Evolutionary conservation across 2,329 filamentous ascomycete species (phyloP), one percentile per base, ranked within the genome.

Genomic region (Pseudogymnoascus sp.): DNA sequence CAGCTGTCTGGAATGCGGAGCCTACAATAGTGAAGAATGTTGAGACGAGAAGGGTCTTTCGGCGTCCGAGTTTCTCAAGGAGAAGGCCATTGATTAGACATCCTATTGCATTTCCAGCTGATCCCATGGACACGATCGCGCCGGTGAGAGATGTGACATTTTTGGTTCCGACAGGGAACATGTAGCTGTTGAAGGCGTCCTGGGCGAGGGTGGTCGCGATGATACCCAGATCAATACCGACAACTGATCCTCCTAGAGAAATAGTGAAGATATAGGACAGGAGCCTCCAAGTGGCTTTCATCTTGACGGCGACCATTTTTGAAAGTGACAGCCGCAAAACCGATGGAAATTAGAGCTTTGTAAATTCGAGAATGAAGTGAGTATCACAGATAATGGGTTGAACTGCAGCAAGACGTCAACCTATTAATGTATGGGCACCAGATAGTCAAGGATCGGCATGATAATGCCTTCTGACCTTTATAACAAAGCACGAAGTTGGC

Each of bases 1-100:
- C 64, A 1, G 63, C 69, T 2, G 62, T 62, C 26, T 69, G 66
- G 5, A 69, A 65, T 12, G 65, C 59, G 1, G 65, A 59, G 1
- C 67, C 66, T 1, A 68, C 49, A n/a, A 66, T 67, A 12, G 66
- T 66, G n/a, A 66, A 63, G 10, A 65, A 55, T 2, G 49, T 55
- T 12, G 49, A 55, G 16, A 55, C 49, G 5, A 55, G 49, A 19
- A 55, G 49, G 4, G 49, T 55, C 10, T 33, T 55, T 33, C 49
- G 26, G n/a, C 49, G 49, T 19, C 49, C 49, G 4, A 55, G n/a
- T 14, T 19, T 55, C 29, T 55, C 49, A n/a, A 55, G 49, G n/a
- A 55, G 49, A 33, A 55, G 49, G n/a, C 49, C 49, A 33, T 55
- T 55, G 4, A 55, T 10, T 3, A 55, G 29, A 31, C 49, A 55